Conservation (phyloP, 805 yeast genomes). For the Zygosaccharomyces kombuchaensis region DNA sequence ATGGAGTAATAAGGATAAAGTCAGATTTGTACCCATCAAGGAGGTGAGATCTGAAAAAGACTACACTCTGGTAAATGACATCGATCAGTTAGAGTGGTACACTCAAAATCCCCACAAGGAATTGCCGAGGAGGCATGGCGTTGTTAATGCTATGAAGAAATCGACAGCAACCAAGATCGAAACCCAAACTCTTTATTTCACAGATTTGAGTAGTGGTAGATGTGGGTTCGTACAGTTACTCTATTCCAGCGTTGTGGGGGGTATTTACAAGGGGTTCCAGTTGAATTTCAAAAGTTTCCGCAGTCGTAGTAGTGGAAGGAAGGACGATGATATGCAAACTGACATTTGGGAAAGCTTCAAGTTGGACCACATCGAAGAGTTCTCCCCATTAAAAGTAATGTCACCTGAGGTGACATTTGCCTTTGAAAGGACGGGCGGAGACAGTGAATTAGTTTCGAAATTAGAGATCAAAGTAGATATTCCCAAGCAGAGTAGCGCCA, state of each 20-base stretch:
- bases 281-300: constrained; percentile 45
- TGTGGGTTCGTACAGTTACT: constrained; percentile 51
- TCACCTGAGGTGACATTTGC: constrained; percentile 21
- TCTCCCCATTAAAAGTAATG: constrained; percentile 19
- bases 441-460: constrained; percentile 11
- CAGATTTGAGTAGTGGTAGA: constrained; percentile 40
- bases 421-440: constrained; percentile 11
- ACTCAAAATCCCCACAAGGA: constrained; percentile 9
- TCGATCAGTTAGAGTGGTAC: constrained; percentile 16
- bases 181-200: constrained; percentile 52
- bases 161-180: constrained; percentile 42
- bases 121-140: constrained; percentile 5
- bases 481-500: constrained; percentile 4
- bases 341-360: constrained; percentile 48
- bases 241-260: constrained; percentile 47
- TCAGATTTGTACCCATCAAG: constrained; percentile 14
- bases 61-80: constrained; percentile 14
- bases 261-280: constrained; percentile 51
- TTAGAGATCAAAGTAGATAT: constrained; percentile 17
- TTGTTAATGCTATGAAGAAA: constrained; percentile 15
- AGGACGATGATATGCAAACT: constrained; percentile 24
- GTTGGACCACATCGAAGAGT: constrained; percentile 25
- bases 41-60: constrained; percentile 12
- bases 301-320: constrained; percentile 8
- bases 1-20: constrained; percentile 12